phyloP scores from a whole-genome alignment of 1,284 basidiomycete genomes.

The Ganoderma sp. region DNA sequence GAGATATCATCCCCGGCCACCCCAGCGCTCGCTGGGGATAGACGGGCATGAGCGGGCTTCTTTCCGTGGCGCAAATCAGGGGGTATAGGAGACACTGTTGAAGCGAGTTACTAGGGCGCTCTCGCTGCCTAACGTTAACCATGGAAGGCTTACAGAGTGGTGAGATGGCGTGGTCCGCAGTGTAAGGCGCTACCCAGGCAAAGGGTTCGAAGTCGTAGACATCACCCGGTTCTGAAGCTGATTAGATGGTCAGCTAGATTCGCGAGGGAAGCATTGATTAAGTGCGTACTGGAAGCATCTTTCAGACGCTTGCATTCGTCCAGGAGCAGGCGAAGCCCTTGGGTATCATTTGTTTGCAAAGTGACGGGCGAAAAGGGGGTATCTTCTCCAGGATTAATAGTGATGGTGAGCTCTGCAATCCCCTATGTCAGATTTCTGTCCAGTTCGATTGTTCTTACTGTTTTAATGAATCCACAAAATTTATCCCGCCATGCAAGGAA shows the following conservation, averaged over 20 bases:
- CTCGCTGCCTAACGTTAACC: background rate
- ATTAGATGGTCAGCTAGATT: background rate
- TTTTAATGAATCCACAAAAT: background rate
- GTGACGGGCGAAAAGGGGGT: constrained; percentile 40
- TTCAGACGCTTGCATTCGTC: constrained; percentile 58
- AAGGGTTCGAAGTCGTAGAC: constrained; percentile 27
- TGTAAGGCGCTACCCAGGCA: constrained; percentile 45
- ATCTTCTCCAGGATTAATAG: constrained; percentile 50
- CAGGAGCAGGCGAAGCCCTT: constrained; percentile 50
- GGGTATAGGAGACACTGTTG: constrained; percentile 45
- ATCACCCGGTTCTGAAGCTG: constrained; percentile 22
- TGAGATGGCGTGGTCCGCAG: constrained; percentile 21
- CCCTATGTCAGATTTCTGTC: background rate
- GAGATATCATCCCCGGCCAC: constrained; percentile 60
- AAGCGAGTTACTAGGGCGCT: background rate
- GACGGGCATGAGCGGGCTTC: constrained; percentile 52
- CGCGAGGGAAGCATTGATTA: background rate
- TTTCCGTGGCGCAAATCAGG: constrained; percentile 58
- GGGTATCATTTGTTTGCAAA: constrained; percentile 54
- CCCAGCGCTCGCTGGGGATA: constrained; percentile 68
- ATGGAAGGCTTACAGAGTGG: constrained; percentile 22
- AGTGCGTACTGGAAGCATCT: constrained; percentile 44
- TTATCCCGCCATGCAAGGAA: background rate
- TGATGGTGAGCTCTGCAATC: constrained; percentile 49
- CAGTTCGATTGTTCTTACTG: background rate